Evolutionary conservation across 495 filamentous ascomycete species (phyloP).

Genomic region (Darksidea phi): DNA sequence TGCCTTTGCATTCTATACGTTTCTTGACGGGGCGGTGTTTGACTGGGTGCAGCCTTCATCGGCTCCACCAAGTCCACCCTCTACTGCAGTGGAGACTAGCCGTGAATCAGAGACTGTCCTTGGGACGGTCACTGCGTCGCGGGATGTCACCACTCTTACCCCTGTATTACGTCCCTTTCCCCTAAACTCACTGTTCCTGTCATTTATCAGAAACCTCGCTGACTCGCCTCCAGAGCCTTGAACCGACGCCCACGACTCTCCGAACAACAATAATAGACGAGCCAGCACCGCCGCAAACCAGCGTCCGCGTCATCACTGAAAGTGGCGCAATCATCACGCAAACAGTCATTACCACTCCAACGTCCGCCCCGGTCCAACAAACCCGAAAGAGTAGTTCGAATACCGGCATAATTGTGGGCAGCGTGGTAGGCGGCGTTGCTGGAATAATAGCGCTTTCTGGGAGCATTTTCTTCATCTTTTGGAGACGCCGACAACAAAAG

Average conservation of each 20-base stretch:
- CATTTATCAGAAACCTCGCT: background rate
- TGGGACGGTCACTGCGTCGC: conserved; percentile 28
- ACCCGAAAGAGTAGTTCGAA: background rate
- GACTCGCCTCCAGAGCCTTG: background rate
- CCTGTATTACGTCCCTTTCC: conserved; percentile 20
- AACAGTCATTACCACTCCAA: conserved; percentile 22
- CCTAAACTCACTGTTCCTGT: background rate
- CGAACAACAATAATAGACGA: background rate
- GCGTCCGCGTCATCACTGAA: conserved; percentile 26
- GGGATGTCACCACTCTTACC: conserved; percentile 20
- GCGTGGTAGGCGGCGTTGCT: conserved; percentile 30
- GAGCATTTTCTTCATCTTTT: conserved; percentile 19
- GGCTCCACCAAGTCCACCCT: conserved; percentile 27
- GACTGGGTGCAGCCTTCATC: conserved; percentile 30
- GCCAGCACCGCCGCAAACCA: background rate
- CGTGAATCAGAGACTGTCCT: conserved; percentile 30
- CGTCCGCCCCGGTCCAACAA: conserved; percentile 5
- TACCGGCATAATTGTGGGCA: conserved; percentile 32
- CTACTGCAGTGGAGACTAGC: conserved; percentile 3
- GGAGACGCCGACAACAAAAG: conserved; percentile 12
- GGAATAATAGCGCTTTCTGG: conserved; percentile 15
- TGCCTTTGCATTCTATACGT: background rate
- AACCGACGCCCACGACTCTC: conserved; percentile 1
- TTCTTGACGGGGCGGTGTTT: conserved; percentile 17
- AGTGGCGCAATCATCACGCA: conserved; percentile 23